Evolutionary conservation across 352 stramenopile genomes (phyloP), one percentile per base, ranked within the genome.

Genomic region (Globisporangium splendens): DNA sequence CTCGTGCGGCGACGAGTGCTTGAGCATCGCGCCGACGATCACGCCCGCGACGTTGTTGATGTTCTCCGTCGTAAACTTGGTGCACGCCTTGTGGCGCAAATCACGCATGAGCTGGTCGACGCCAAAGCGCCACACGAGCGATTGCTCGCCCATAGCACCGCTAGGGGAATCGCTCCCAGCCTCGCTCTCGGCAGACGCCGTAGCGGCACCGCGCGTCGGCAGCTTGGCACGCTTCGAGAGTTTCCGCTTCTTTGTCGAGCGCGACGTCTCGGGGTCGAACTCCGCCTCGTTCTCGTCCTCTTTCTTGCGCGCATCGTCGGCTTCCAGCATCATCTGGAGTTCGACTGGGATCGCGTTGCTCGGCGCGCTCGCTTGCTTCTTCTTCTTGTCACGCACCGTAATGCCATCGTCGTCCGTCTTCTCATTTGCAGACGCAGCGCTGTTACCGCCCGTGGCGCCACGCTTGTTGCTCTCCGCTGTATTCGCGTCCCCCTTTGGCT

Each of bases 241-340:
- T 61, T 89, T 91, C 51, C 82, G 77, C 47, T 86, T 86, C 59
- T 89, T 91, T 31, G 56, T 70, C 41, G 61, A 61, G 53, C 72
- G 63, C 31, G 69, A 68, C 22, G 52, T 72, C 21, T 79, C 64
- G 8, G 75, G 68, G 15, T 89, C 76, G 51, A 71, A 86, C 55
- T 92, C 84, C 17, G 75, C 69, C 68, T 91, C 84, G 42, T 70
- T 75, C 38, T 85, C 77, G 44, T 75, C 71, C 10, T 76, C 70
- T 47, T 70, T 66, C 8, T 77, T 71, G 20, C 59, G 65, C 20
- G 61, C 63, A 28, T 92, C 79, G 24, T 95, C 84, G 0, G 84
- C 83, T 54, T 93, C 81, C 11, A 94, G 68, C 71, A 96, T 93
- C 68, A 94, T 79, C 67, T 94, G 84, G 49, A 96, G 65, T 64